Base-by-base conservation (phyloP, 768 basidiomycete genomes). In the Amanita molliuscula region DNA sequence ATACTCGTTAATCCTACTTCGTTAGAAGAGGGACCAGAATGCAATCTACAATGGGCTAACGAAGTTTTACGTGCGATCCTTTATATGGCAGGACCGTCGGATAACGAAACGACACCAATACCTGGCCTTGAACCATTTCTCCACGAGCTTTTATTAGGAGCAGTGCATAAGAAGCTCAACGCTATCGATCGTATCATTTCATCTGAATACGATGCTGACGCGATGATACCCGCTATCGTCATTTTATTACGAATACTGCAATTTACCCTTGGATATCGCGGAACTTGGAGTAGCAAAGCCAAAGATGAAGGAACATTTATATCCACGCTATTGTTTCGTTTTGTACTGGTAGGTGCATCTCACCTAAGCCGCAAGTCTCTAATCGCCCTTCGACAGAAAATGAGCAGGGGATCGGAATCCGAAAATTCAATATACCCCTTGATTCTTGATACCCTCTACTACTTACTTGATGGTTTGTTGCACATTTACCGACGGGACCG, bases 391-490 rank as follows among this genome's bases (percentile, higher is more conserved):
- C 43, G n/a, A 5, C 54, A 88, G 84, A 61, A 74, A 16, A 75
- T 79, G 51, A 77, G 75, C 10, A 64, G 73, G 4, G 77, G 80
- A n/a, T 65, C 68, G 36, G 66, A 71, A 46, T 62, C 78, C 7
- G 78, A 84, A 57, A 62, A 76, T 1, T 69, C 80, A 37, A 67
- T 76, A 40, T 88, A 81, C 64, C 74, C 82, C 0, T 61, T 88
- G 37, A 64, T 89, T 28, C 62, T 88, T 20, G 88, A 91, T 66
- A 89, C 88, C 3, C 65, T 86, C 1, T 78, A 79, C 56, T 85
- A 81, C 58, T 64, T 87, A 6, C 70, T 84, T 26, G 88, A 90
- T 58, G 88, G 88, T 87, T 56, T 51, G 74, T 41, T 16, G 1
- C 4, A 23, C 31, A 34, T 38, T 46, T 29, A 21, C 18, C 37